Conservation (phyloP, 2,329 filamentous ascomycete genomes). For the Blastomyces emzantsi region DNA sequence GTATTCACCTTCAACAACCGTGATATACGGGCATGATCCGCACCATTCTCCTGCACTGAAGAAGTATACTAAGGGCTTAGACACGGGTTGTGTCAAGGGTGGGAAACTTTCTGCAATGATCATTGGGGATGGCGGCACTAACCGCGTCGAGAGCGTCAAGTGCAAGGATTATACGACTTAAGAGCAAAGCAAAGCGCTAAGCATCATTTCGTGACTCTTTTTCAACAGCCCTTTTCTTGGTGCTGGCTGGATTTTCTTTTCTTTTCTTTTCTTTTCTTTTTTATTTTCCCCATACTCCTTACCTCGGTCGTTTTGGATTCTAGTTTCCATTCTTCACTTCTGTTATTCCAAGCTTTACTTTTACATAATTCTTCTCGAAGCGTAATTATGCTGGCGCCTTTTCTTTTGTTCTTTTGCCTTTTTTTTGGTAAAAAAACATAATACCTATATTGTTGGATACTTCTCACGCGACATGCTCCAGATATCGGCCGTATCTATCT, state of each 20-base stretch:
- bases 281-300: neutral
- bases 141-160: conserved; percentile 35
- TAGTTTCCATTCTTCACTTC: no score
- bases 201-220: neutral
- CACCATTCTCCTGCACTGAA: conserved; percentile 58
- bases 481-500: neutral
- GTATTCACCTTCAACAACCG: conserved; percentile 46
- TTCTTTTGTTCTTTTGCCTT: no score
- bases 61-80: conserved; percentile 72
- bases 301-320: no score
- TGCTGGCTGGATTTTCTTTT: neutral
- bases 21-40: conserved; percentile 84
- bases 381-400: neutral
- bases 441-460: neutral
- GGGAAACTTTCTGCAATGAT: conserved; percentile 68
- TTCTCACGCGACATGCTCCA: neutral
- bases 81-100: conserved; percentile 72
- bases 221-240: neutral
- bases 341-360: no score
- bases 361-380: no score
- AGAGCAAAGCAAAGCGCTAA: neutral
- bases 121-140: conserved; percentile 49
- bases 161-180: conserved; percentile 25
- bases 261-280: neutral
- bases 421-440: no score